A percentile compares a stretch with the other conserved stretches of the same genome.
phyloP scores from a whole-genome alignment of 129 eudicot species.

The Oenanthe sinensis region DNA sequence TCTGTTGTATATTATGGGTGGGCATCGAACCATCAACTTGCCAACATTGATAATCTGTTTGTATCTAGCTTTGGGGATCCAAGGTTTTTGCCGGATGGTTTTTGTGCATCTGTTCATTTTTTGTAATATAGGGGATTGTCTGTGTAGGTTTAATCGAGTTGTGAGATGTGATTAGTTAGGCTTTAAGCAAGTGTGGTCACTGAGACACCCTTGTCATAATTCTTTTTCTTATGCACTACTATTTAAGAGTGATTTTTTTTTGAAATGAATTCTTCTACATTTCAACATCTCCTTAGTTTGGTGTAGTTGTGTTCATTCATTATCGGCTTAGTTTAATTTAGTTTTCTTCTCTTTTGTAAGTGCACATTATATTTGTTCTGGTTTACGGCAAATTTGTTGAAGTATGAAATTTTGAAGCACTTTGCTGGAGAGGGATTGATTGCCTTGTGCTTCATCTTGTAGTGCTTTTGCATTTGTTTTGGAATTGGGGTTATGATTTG shows the following conservation, averaged over 20 bases:
- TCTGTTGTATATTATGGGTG: neutral
- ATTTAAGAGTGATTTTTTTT: constrained; percentile 1
- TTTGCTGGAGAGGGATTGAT: neutral
- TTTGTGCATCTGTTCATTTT: constrained; percentile 14
- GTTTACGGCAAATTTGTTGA: neutral
- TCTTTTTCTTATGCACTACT: constrained; percentile 6
- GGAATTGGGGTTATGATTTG: neutral
- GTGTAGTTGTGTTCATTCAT: neutral
- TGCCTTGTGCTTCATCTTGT: neutral
- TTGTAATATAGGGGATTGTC: constrained; percentile 23
- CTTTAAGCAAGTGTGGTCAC: neutral
- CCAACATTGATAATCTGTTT: neutral
- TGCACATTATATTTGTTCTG: neutral
- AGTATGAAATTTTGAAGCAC: neutral
- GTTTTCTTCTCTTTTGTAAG: neutral
- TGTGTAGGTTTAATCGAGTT: constrained; percentile 27
- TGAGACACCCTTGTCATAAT: constrained; percentile 9
- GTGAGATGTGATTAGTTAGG: constrained; percentile 6
- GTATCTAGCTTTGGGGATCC: neutral
- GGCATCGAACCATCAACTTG: constrained; percentile 2
- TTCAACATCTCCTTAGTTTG: neutral
- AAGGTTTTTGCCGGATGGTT: constrained; percentile 1
- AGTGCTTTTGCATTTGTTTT: neutral
- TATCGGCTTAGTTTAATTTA: neutral
- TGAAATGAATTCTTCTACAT: constrained; percentile 3